Evolutionary conservation across 2,329 filamentous ascomycete genomes (phyloP).

Genomic region (Exophiala xenobiotica): DNA sequence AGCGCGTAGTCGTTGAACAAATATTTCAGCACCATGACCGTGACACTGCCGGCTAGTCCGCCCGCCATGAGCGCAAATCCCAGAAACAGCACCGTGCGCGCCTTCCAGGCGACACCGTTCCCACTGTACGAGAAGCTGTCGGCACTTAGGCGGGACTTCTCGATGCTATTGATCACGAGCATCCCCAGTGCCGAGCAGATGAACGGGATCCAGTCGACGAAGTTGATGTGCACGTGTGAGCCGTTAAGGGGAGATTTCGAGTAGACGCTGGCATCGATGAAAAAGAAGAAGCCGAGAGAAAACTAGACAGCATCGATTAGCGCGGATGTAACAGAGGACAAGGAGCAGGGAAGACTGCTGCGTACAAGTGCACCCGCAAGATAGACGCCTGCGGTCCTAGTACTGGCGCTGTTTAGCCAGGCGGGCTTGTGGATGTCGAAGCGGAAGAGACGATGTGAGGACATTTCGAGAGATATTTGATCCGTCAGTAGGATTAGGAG

Average conservation of each 20-base stretch:
- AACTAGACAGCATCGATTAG: constrained; percentile 49
- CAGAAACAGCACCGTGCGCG: constrained; percentile 65
- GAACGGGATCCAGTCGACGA: constrained; percentile 70
- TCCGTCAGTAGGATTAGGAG: not conserved
- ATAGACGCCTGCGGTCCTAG: constrained; percentile 66
- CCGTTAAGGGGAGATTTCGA: constrained; percentile 63
- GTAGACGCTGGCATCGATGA: constrained; percentile 65
- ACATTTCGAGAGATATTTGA: not conserved
- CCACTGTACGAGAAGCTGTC: constrained; percentile 66
- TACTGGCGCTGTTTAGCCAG: constrained; percentile 65
- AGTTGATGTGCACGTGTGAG: constrained; percentile 63
- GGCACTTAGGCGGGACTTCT: constrained; percentile 63
- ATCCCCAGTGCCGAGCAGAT: constrained; percentile 69
- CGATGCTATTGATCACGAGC: constrained; percentile 71
- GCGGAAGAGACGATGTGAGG: constrained; percentile 60
- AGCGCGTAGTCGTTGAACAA: constrained; percentile 59
- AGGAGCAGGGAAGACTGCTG: constrained; percentile 8
- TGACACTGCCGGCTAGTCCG: constrained; percentile 65
- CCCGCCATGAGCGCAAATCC: constrained; percentile 69
- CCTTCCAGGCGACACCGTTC: constrained; percentile 69
- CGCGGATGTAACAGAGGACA: not conserved
- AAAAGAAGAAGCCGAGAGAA: constrained; percentile 67
- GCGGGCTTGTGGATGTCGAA: constrained; percentile 59
- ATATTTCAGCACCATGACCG: constrained; percentile 68
- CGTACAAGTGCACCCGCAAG: constrained; percentile 63